Evolutionary conservation across 257 asterid genomes (phyloP).

Genomic region (Leonotis leonurus): DNA sequence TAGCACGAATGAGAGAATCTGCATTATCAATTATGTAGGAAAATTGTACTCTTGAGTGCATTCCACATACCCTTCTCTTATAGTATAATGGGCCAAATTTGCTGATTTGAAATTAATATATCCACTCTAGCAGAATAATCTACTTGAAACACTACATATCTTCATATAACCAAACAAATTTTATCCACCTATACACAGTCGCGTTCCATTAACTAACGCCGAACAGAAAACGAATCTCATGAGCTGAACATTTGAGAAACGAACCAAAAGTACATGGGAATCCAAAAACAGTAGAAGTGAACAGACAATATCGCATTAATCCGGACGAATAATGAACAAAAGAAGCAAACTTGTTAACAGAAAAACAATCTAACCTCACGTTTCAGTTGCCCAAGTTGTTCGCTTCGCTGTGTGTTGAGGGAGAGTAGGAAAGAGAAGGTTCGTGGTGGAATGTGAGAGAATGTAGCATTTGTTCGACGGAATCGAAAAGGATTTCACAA

Average conservation of each 20-base stretch:
- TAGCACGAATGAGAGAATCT: background rate
- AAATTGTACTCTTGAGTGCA: background rate
- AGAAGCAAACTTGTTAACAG: background rate
- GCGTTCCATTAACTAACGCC: background rate
- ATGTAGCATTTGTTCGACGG: constrained; percentile 40
- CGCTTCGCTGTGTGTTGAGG: background rate
- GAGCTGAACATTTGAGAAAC: background rate
- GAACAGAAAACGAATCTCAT: background rate
- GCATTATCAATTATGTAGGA: background rate
- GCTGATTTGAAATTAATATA: background rate
- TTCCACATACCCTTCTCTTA: background rate
- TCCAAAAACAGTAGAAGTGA: background rate
- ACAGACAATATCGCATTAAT: background rate
- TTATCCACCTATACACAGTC: background rate
- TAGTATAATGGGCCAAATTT: background rate
- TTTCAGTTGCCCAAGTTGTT: constrained; percentile 11
- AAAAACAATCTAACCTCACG: constrained; percentile 18
- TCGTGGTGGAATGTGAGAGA: constrained; percentile 27
- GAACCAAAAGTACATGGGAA: background rate
- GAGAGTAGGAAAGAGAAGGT: constrained; percentile 12
- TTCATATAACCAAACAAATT: background rate
- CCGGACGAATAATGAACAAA: background rate
- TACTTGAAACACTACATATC: constrained; percentile 1
- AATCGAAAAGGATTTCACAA: constrained; percentile 39
- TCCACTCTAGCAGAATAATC: background rate